Evolutionary conservation across 495 filamentous ascomycete species (phyloP).

Genomic region (Diplogelasinospora grovesii): DNA sequence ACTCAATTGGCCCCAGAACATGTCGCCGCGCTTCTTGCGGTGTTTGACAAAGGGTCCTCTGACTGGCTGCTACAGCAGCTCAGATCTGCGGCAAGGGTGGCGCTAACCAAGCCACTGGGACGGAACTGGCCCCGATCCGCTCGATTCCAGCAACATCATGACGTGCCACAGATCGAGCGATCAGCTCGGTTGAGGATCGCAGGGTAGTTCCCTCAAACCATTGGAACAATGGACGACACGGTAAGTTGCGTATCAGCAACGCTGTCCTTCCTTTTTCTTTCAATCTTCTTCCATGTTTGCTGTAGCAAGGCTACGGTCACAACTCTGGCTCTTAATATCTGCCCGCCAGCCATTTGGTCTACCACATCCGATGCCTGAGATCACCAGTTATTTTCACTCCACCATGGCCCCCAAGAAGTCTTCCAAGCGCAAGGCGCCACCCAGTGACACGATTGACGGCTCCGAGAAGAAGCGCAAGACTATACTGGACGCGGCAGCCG

Average conservation of each 20-base stretch:
- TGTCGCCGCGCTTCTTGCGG: too few relatives aligned
- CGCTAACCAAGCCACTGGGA: constrained; percentile 20
- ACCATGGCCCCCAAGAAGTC: constrained; percentile 16
- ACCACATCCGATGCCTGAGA: too few relatives aligned
- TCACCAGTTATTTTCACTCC: too few relatives aligned
- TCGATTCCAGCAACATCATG: constrained; percentile 16
- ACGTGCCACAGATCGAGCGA: constrained; percentile 21
- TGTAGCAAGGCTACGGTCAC: too few relatives aligned
- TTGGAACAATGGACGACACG: too few relatives aligned
- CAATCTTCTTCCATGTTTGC: constrained; percentile 1
- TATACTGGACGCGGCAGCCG: not conserved
- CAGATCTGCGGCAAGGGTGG: too few relatives aligned
- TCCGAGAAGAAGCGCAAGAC: constrained; percentile 19
- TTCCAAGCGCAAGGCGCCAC: constrained; percentile 17
- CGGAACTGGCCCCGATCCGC: constrained; percentile 6
- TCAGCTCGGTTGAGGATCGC: constrained; percentile 9
- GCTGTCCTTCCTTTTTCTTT: not conserved
- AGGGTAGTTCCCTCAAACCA: not conserved
- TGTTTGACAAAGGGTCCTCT: too few relatives aligned
- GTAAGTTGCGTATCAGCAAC: too few relatives aligned
- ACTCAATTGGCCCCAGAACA: too few relatives aligned
- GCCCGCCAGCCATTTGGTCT: too few relatives aligned
- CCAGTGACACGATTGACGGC: constrained; percentile 1
- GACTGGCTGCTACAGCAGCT: too few relatives aligned
- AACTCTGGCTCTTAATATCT: too few relatives aligned